Evolutionary conservation across 164 flowering plant genomes (phyloP), one percentile per base, ranked within the genome.

Genomic region (Akebia trifoliata): DNA sequence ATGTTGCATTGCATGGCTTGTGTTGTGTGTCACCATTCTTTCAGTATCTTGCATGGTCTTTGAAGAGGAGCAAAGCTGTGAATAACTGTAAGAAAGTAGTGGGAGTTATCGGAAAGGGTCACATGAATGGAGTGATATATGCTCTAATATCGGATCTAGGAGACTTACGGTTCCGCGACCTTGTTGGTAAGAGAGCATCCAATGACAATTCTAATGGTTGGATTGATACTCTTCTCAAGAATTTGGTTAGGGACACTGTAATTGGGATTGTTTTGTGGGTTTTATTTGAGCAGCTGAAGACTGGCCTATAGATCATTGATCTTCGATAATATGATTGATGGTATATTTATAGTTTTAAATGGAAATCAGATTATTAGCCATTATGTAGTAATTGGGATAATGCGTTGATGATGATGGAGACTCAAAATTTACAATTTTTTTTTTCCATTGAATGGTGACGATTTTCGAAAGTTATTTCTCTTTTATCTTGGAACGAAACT

Each of bases 41-140:
- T 36, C 80, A 89, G 96, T 89, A 85, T 68, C 81, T 89, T 37
- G 85, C 93, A 10, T 89, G 98, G 96, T 92, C 98, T 22, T 63
- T 92, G 58, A 89, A 92, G 76, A 69, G 91, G 59, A 89, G 98
- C 80, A 89, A 89, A 71, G 95, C 96, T 25, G 96, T 92, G 66
- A 83, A 87, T 22, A 73, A 69, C 63, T 52, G 83, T 29, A 86
- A 81, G 68, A 74, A 63, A 54, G 96, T 93, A 28, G 97, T 93
- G 14, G 97, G 98, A 32, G 87, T 93, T 34, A 87, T 90, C 6
- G 98, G 98, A 54, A 85, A 81, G 56, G 85, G 95, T 18, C 98
- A 93, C 69, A 74, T 93, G 88, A 93, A 93, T 8, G 98, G 97
- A 6, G 95, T 93, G 28, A 75, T 89, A 36, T 85, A 89, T 54